These are phyloP conservation scores for Candida succiphila DNA, from an alignment of 805 yeast species.

Conservation along the genomic window DNA sequence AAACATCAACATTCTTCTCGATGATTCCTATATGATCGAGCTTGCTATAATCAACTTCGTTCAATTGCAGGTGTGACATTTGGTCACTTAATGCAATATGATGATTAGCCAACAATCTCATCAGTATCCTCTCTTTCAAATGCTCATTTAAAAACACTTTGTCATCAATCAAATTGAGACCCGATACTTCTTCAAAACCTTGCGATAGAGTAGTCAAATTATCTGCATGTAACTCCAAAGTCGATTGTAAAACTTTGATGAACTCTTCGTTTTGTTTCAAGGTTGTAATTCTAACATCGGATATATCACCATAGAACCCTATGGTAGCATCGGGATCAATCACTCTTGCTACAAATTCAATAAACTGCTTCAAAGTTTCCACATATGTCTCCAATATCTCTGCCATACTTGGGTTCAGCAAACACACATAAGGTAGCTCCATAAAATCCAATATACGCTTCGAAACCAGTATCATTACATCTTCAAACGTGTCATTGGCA, in stretches of 20 bases:
- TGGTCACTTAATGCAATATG: constrained; percentile 54
- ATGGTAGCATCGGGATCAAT: constrained; percentile 18
- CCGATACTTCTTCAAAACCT: constrained; percentile 60
- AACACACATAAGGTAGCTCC: constrained; percentile 71
- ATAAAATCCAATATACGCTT: constrained; percentile 63
- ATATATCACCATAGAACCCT: constrained; percentile 16
- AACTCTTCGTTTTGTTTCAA: constrained; percentile 45
- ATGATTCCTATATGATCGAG: constrained; percentile 51
- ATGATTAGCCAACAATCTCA: constrained; percentile 81
- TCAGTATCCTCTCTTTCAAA: constrained; percentile 73
- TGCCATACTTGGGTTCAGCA: constrained; percentile 80
- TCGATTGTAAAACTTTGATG: constrained; percentile 40
- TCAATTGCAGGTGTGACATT: constrained; percentile 18
- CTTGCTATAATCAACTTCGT: constrained; percentile 24
- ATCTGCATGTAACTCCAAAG: constrained; percentile 73
- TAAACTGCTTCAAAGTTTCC: constrained; percentile 48
- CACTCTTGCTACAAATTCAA: constrained; percentile 21
- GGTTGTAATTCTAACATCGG: constrained; percentile 23
- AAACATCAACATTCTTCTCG: constrained; percentile 55
- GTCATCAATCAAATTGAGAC: constrained; percentile 15
- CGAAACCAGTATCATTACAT: constrained; percentile 53
- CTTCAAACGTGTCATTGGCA: constrained; percentile 48
- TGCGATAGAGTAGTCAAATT: constrained; percentile 73
- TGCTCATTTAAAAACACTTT: constrained; percentile 58
- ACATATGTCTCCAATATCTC: constrained; percentile 67